phyloP scores from a whole-genome alignment of 352 stramenopile genomes.

The Saprolegnia diclina region DNA sequence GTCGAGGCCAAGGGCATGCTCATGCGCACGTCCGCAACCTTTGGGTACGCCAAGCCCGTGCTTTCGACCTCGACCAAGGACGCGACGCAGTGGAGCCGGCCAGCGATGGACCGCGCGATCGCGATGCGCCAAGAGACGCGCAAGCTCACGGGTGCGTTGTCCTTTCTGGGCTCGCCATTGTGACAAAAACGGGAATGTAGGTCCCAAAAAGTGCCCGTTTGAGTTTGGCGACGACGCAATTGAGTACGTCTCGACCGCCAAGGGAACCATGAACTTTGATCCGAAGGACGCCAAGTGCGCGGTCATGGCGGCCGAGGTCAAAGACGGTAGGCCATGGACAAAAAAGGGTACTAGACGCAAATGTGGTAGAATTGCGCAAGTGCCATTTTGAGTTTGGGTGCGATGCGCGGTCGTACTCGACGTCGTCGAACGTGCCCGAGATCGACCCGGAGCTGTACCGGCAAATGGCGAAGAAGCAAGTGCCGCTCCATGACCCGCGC shows the following conservation, averaged over 20 bases:
- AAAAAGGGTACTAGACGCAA: neutral
- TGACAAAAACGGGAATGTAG: slow-evolving; percentile 26
- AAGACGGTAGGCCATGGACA: slow-evolving; percentile 45
- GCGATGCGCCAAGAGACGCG: slow-evolving; percentile 59
- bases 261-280: slow-evolving; percentile 67
- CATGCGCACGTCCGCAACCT: slow-evolving; percentile 48
- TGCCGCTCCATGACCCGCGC: slow-evolving; percentile 21
- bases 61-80: slow-evolving; percentile 60
- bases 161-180: slow-evolving; percentile 38
- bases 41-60: slow-evolving; percentile 44
- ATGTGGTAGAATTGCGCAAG: slow-evolving; percentile 57
- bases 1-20: slow-evolving; percentile 50
- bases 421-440: slow-evolving; percentile 53
- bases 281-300: slow-evolving; percentile 62
- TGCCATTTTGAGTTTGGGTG: slow-evolving; percentile 71
- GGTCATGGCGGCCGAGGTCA: slow-evolving; percentile 65
- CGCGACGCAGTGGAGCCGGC: slow-evolving; percentile 63
- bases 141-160: slow-evolving; percentile 45
- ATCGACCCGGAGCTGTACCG: slow-evolving; percentile 17
- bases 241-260: slow-evolving; percentile 70
- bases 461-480: slow-evolving; percentile 15
- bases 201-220: slow-evolving; percentile 26
- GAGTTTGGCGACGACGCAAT: slow-evolving; percentile 55
- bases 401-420: slow-evolving; percentile 59
- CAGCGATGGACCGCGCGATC: slow-evolving; percentile 49